Evolutionary conservation across 148 eudicot genomes (phyloP), one percentile per base, ranked within the genome.

Genomic region (Rhododendron vialii): DNA sequence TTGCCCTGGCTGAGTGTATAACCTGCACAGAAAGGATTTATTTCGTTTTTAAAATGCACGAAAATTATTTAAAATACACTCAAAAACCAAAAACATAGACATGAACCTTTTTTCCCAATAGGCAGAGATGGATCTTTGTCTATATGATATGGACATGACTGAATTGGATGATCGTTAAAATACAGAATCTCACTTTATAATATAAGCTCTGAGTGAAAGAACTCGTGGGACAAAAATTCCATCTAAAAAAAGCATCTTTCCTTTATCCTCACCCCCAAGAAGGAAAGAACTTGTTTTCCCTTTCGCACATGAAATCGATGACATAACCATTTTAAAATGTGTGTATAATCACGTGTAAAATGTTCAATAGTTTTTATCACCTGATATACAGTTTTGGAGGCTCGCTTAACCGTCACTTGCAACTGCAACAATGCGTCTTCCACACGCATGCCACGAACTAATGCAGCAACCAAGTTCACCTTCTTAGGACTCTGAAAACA

Each of bases 361-460:
- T 67, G 53, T 69, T 45, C 12, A 45, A 9, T 53, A 47, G 78
- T 73, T 69, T 55, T 45, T 4, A 53, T 87, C 28, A 96, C 99
- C 98, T 94, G 96, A 89, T 95, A 93, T 55, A 96, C 99, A 78
- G 97, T 95, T 90, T 95, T 94, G 55, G 96, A 85, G 88, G 99
- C 98, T 84, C 99, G 94, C 83, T 96, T 96, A 81, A 95, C 92
- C 14, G 97, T 94, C 88, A 96, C 93, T 90, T 96, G 99, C 92
- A 96, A 89, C 91, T 96, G 99, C 93, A 96, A 82, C 85, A 96
- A 92, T 50, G 99, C 99, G 90, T 96, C 99, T 88, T 96, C 99
- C 59, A 94, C 99, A 41, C 96, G 98, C 99, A 96, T 96, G 85
- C 99, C 99, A 86, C 99, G 96, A 78, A 96, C 94, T 88, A 96